phyloP scores from a whole-genome alignment of 23 red algal genomes.

The Cyanidiococcus yangmingshanensis region DNA sequence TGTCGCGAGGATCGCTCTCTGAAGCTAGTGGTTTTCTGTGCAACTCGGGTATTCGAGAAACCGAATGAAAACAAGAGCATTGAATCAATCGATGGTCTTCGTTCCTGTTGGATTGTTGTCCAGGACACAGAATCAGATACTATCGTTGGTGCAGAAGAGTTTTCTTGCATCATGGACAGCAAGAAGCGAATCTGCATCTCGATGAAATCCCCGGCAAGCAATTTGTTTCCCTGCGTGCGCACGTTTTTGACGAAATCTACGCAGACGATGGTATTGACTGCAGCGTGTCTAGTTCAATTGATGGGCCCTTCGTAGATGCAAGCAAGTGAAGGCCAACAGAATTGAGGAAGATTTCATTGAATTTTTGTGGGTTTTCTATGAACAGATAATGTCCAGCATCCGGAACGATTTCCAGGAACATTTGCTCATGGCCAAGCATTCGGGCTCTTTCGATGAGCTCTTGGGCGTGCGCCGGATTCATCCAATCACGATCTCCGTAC shows the following conservation, averaged over 20 bases:
- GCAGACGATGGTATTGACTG: not conserved
- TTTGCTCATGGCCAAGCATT: not conserved
- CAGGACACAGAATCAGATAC: not conserved
- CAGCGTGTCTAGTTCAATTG: not conserved
- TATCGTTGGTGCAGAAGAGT: not conserved
- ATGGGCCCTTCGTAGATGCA: not conserved
- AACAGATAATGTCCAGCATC: conserved; percentile 31
- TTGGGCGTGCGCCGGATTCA: conserved; percentile 24
- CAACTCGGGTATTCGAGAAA: too few relatives aligned
- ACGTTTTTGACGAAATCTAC: not conserved
- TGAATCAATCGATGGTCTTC: too few relatives aligned
- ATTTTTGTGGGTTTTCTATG: conserved; percentile 27
- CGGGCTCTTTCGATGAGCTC: not conserved
- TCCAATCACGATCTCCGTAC: conserved; percentile 57
- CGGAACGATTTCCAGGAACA: not conserved
- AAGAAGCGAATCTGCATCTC: not conserved
- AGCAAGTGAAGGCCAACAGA: not conserved
- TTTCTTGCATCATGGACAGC: not conserved
- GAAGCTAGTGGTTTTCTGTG: too few relatives aligned
- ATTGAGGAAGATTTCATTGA: conserved; percentile 25
- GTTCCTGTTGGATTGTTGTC: not conserved
- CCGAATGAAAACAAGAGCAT: too few relatives aligned
- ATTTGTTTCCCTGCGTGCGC: not conserved
- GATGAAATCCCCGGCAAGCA: not conserved
- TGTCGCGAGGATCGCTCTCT: too few relatives aligned